Percentiles rank a stretch among this genome's conserved stretches.
phyloP scores from a whole-genome alignment of 805 yeast species.

The Lipomyces yamanashiensis region DNA sequence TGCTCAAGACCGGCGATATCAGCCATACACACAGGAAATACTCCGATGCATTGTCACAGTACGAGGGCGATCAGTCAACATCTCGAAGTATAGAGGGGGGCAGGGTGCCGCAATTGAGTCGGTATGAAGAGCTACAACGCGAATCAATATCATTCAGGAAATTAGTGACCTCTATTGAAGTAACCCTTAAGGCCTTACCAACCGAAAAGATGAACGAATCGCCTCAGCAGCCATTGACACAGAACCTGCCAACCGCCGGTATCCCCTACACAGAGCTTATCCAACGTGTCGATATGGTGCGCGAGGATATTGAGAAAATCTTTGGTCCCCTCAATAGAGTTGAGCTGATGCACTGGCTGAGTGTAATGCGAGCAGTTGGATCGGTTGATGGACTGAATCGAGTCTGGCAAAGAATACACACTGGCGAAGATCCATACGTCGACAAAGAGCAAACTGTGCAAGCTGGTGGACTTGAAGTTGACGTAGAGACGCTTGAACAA shows the following conservation, averaged over 20 bases:
- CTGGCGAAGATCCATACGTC: conserved; percentile 5
- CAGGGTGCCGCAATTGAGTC: not conserved
- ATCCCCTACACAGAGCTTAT: conserved; percentile 12
- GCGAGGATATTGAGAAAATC: conserved; percentile 23
- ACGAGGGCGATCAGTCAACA: not conserved
- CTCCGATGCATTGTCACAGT: not conserved
- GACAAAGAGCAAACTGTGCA: not conserved
- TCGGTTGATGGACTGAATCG: not conserved
- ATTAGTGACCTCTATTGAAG: too few species aligned
- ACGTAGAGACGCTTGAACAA: not conserved
- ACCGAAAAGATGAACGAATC: not conserved
- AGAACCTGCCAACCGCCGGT: not conserved
- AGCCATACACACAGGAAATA: not conserved
- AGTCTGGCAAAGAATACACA: conserved; percentile 25
- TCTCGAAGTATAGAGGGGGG: not conserved
- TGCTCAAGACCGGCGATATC: not conserved
- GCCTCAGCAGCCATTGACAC: not conserved
- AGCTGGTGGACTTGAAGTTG: not conserved
- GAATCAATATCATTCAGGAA: not conserved
- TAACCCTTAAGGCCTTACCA: too few species aligned
- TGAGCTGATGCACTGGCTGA: conserved; percentile 27
- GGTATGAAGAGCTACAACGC: not conserved
- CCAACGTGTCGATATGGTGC: conserved; percentile 14
- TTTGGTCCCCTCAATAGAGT: conserved; percentile 23
- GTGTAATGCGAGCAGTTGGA: conserved; percentile 17